Conservation (phyloP, 2,329 filamentous ascomycete species). For the Beauveria caledonica region DNA sequence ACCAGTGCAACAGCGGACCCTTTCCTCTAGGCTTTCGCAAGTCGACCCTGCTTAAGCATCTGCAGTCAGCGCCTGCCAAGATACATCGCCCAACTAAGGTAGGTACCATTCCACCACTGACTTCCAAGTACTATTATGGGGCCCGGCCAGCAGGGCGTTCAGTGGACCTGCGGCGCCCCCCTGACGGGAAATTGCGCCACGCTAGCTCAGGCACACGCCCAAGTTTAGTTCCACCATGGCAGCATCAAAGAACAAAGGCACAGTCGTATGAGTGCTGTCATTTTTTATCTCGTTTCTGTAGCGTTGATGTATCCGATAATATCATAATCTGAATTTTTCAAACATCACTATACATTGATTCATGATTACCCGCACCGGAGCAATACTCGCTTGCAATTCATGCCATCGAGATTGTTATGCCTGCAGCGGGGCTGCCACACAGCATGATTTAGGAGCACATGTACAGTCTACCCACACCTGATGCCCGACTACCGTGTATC, state of each 20-base stretch:
- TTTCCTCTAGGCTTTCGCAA: no score
- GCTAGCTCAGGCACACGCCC: conserved; percentile 3
- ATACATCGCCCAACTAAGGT: not conserved
- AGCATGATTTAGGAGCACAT: not conserved
- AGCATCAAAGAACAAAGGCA: not conserved
- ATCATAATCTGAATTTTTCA: no score
- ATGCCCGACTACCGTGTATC: not conserved
- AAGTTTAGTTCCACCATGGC: not conserved
- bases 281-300: not conserved
- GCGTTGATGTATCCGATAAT: no score
- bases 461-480: not conserved
- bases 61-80: not conserved
- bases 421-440: not conserved
- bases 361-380: no score
- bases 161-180: not conserved
- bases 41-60: not conserved
- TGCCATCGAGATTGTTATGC: not conserved
- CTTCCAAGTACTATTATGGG: not conserved
- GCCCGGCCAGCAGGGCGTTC: not conserved
- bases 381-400: not conserved
- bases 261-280: not conserved
- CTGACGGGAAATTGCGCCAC: conserved; percentile 4
- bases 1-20: not conserved
- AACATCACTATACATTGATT: no score
- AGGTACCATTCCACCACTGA: not conserved